Conservation (phyloP, 306 rosid genomes). For the Vigna reflexopilosa region DNA sequence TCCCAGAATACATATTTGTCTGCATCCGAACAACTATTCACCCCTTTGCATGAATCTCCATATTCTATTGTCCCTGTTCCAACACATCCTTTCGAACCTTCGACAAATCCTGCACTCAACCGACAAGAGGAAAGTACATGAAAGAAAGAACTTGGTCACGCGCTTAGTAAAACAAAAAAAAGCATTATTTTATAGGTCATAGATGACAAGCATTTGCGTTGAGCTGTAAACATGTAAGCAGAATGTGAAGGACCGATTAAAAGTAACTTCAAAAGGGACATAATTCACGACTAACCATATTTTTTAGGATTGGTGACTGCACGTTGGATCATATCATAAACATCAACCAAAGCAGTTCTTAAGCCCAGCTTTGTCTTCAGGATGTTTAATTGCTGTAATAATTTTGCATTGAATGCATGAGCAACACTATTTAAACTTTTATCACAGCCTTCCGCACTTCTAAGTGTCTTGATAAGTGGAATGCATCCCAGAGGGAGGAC, state of each 20-base stretch:
- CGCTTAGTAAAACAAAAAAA: no score
- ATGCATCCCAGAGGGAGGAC: slow-evolving; percentile 77
- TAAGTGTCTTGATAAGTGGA: slow-evolving; percentile 61
- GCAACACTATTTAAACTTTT: slow-evolving; percentile 53
- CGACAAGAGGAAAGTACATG: not conserved
- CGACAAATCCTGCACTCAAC: slow-evolving; percentile 55
- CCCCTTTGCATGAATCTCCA: slow-evolving; percentile 70
- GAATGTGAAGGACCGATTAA: not conserved
- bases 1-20: slow-evolving; percentile 78
- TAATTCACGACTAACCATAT: slow-evolving; percentile 51
- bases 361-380: slow-evolving; percentile 51
- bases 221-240: no score
- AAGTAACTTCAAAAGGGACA: not conserved
- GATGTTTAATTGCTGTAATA: slow-evolving; percentile 41
- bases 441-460: slow-evolving; percentile 46
- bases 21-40: slow-evolving; percentile 60
- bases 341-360: slow-evolving; percentile 55
- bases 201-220: no score
- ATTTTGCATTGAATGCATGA: slow-evolving; percentile 59
- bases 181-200: no score
- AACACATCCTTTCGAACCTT: slow-evolving; percentile 72
- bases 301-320: slow-evolving; percentile 55
- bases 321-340: slow-evolving; percentile 47
- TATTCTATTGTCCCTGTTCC: slow-evolving; percentile 72
- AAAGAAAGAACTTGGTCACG: not conserved